Evolutionary conservation across 306 rosid species (phyloP).

Genomic region (Rosa persica): DNA sequence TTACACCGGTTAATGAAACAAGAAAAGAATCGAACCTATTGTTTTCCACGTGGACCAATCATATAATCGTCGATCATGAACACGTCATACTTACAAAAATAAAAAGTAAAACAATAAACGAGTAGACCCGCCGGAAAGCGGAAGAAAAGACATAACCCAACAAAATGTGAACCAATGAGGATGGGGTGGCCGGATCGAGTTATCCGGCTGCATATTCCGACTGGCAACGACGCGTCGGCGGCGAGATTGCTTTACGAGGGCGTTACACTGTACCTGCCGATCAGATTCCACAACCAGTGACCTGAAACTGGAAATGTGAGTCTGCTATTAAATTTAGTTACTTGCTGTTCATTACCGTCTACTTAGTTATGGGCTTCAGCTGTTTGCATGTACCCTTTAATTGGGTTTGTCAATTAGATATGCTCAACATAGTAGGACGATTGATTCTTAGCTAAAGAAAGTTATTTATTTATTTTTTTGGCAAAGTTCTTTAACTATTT

Average conservation of each 20-base stretch:
- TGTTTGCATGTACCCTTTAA: no score
- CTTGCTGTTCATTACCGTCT: neutral
- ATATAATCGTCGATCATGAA: no score
- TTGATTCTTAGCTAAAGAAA: neutral
- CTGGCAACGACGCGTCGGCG: neutral
- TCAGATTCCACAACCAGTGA: neutral
- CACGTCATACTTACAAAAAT: no score
- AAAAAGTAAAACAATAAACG: no score
- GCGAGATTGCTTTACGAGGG: neutral
- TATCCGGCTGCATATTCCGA: neutral
- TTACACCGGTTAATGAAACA: no score
- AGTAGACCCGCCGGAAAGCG: no score
- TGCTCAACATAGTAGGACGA: neutral
- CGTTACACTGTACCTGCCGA: neutral
- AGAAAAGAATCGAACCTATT: no score
- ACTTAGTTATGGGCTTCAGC: neutral
- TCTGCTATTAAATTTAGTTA: neutral
- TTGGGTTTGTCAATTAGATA: no score
- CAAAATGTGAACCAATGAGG: neutral
- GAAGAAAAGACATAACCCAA: neutral
- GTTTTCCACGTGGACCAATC: no score
- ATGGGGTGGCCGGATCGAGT: neutral
- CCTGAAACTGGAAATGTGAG: neutral
- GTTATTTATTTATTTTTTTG: no score
- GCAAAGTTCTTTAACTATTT: neutral